phyloP scores from a whole-genome alignment of 225 moss, liverwort and hornwort species.

The Neckera pumila region DNA sequence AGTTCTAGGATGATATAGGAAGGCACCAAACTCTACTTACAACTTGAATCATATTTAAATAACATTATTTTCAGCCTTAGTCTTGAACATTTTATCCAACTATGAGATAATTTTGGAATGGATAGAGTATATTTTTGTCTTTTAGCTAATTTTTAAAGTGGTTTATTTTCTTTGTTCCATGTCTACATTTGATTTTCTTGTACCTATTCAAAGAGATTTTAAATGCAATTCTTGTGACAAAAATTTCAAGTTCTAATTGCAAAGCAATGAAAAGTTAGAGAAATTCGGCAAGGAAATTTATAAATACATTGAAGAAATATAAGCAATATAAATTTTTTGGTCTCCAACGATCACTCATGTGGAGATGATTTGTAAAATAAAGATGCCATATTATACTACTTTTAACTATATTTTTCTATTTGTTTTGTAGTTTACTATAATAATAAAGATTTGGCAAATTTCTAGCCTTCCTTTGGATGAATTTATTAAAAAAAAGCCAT shows the following conservation, averaged over 20 bases:
- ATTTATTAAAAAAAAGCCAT: background rate
- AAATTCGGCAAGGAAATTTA: background rate
- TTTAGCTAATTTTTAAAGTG: background rate
- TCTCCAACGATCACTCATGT: no score
- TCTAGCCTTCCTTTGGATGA: accelerated
- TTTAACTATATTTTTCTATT: no score
- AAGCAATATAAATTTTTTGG: accelerated
- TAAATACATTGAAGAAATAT: background rate
- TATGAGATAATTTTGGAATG: accelerated
- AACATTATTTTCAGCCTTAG: no score
- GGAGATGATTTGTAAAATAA: no score
- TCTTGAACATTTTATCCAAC: no score
- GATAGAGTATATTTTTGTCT: background rate
- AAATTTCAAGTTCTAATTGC: background rate
- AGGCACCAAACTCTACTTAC: no score
- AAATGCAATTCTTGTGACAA: background rate
- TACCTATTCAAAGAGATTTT: background rate
- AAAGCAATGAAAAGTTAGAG: background rate
- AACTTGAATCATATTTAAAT: no score
- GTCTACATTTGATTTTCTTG: background rate
- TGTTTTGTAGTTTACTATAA: background rate
- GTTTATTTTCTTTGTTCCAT: background rate
- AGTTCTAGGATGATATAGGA: accelerated
- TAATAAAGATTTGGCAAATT: background rate
- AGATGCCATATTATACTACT: no score